Percentiles rank a stretch among this genome's conserved stretches.
Conservation (phyloP, 345 rosid genomes). For the Litchi chinensis region DNA sequence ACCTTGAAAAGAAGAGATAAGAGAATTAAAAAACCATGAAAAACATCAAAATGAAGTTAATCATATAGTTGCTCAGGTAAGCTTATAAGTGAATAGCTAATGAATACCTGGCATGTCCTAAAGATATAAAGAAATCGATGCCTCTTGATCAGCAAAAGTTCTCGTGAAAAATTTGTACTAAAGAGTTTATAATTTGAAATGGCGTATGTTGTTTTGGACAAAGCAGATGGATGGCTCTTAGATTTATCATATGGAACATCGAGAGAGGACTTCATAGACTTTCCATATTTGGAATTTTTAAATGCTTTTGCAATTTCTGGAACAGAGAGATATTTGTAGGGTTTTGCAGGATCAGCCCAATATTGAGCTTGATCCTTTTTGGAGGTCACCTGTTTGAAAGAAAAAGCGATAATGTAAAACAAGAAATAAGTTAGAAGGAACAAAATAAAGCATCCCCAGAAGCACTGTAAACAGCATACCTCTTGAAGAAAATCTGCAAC, state of each 20-base stretch:
- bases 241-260: conserved; percentile 55
- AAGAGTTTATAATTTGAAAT: conserved; percentile 72
- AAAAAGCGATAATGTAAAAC: neutral
- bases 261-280: conserved; percentile 47
- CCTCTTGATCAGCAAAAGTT: conserved; percentile 64
- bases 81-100: conserved; percentile 14
- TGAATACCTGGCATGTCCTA: conserved; percentile 76
- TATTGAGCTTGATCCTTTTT: conserved; percentile 94
- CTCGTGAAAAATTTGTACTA: conserved; percentile 67
- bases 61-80: neutral
- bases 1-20: conserved; percentile 49
- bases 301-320: conserved; percentile 80
- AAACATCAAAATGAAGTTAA: neutral
- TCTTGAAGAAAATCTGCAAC: conserved; percentile 98
- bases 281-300: conserved; percentile 61
- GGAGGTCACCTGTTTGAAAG: conserved; percentile 73
- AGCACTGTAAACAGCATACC: conserved; percentile 45
- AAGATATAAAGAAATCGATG: conserved; percentile 78
- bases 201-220: conserved; percentile 67
- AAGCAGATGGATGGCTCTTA: conserved; percentile 55
- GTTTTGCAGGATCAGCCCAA: conserved; percentile 83
- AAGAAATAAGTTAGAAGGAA: conserved; percentile 8
- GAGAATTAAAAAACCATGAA: conserved; percentile 4
- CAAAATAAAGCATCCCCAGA: conserved; percentile 8
- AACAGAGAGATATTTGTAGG: conserved; percentile 61